Evolutionary conservation across 306 rosid species (phyloP), one percentile per base, ranked within the genome.

Genomic region (Vigna reflexopilosa): DNA sequence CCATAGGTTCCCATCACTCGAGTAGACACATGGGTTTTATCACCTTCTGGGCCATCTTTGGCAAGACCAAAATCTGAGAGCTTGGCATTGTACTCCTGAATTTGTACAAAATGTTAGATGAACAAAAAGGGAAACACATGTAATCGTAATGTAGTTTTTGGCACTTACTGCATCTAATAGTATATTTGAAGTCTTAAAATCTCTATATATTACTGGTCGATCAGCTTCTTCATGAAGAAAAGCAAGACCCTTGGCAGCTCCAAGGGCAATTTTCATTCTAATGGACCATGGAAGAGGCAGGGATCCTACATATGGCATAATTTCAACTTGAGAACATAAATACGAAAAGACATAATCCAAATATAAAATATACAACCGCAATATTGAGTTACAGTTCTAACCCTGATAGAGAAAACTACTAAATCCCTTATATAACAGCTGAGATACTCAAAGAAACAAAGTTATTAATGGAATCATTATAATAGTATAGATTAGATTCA

Each of bases 1-100:
- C 98, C 98, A 70, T 94, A 94, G 24, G 98, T 94, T 86, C 98
- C 98, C 98, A 94, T 94, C 75, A 94, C 98, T 32, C 98, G 94
- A 45, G 98, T 94, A 24, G 98, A 94, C 51, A 94, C 98, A 36
- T 94, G 98, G 70, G 98, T 94, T 85, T 94, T 94, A 72, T 94
- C 98, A 76, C 97, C 98, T 79, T 90, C 98, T 0, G 98, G 98
- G 71, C 98, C 98, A 81, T 94, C 98, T 88, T 94, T 94, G 71
- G 98, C 98, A 28, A 94, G 98, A 77, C 98, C 98, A 77, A 94
- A 94, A 83, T 94, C 98, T 30, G 98, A 94, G 80, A 94, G 97
- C 85, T 94, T 94, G 70, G 97, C 94, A 74, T 94, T 94, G 86
- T 92, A 94, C 11, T 94, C 98, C 98, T 94, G 88, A 84, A 84